A percentile compares a stretch with the other conserved stretches of the same genome.
phyloP scores from a whole-genome alignment of 2,329 filamentous ascomycete species.

The Penicillium glabrum region DNA sequence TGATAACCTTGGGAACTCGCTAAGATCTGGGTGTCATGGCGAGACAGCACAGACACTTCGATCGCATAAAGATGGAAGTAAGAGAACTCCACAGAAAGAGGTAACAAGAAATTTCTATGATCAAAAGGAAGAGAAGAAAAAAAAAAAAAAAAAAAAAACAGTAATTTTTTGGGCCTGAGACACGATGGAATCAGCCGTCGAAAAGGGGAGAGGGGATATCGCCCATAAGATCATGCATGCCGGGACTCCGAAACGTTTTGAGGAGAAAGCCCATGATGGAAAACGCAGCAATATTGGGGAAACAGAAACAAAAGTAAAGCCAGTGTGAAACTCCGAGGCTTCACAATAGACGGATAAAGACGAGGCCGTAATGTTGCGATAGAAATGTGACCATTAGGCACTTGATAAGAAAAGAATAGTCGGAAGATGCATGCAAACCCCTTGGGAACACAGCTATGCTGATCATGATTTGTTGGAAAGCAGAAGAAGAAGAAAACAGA shows the following conservation, averaged over 20 bases:
- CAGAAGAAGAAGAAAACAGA: constrained; percentile 9
- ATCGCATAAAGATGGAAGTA: constrained; percentile 16
- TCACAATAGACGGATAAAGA: constrained; percentile 21
- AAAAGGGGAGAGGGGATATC: constrained; percentile 23
- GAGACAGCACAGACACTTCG: constrained; percentile 14
- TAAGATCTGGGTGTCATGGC: constrained; percentile 21
- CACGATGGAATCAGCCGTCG: constrained; percentile 31
- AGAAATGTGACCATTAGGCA: constrained; percentile 21
- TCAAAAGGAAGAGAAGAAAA: constrained; percentile 14
- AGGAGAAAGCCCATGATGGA: constrained; percentile 27
- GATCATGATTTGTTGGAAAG: constrained; percentile 17
- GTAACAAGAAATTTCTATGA: constrained; percentile 32
- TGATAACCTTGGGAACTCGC: constrained; percentile 24
- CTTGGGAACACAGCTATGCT: constrained; percentile 20
- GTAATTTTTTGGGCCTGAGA: constrained; percentile 16
- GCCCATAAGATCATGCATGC: constrained; percentile 36
- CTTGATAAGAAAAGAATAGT: constrained; percentile 14
- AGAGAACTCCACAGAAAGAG: constrained; percentile 9
- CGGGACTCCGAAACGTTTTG: constrained; percentile 38
- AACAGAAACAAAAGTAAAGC: constrained; percentile 6
- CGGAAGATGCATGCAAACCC: constrained; percentile 17
- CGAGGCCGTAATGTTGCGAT: constrained; percentile 24
- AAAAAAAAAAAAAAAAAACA: neutral
- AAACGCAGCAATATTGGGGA: constrained; percentile 17
- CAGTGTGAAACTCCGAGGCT: constrained; percentile 21